A percentile compares a stretch with the other conserved stretches of the same genome.
These are phyloP conservation scores for Cladosporium velox DNA, from an alignment of 2,329 filamentous ascomycete species.

Conservation along the genomic window DNA sequence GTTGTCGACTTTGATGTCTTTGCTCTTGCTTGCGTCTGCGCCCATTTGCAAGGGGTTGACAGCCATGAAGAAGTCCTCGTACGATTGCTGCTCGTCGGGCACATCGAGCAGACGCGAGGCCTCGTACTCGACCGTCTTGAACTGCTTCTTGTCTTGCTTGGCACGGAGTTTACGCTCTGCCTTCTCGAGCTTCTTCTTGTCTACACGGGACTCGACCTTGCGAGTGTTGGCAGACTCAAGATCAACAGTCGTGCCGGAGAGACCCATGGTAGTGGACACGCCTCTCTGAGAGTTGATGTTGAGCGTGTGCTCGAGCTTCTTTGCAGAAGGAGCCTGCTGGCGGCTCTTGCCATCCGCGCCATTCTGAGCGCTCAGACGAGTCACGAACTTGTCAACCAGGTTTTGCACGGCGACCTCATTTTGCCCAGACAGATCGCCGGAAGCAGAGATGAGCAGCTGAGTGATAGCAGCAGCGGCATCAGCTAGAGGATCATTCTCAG, in stretches of 20 bases:
- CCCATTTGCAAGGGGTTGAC: slow-evolving; percentile 95
- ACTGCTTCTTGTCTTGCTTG: slow-evolving; percentile 97
- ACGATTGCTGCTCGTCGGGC: slow-evolving; percentile 81
- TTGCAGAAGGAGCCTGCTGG: slow-evolving; percentile 74
- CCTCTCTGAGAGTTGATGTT: slow-evolving; percentile 92
- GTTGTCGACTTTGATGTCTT: slow-evolving; percentile 97
- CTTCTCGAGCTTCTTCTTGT: slow-evolving; percentile 98
- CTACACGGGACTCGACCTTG: slow-evolving; percentile 96
- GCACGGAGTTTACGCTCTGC: slow-evolving; percentile 95
- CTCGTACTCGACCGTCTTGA: slow-evolving; percentile 98
- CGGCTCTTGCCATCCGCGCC: slow-evolving; percentile 66
- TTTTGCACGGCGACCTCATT: slow-evolving; percentile 77
- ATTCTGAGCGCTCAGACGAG: slow-evolving; percentile 73
- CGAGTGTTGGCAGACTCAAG: slow-evolving; percentile 88
- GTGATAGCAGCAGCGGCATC: slow-evolving; percentile 84
- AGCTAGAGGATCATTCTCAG: slow-evolving; percentile 75
- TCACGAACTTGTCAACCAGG: slow-evolving; percentile 87
- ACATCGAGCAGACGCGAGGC: slow-evolving; percentile 85
- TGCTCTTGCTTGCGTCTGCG: slow-evolving; percentile 76
- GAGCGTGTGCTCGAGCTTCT: slow-evolving; percentile 88
- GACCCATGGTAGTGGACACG: slow-evolving; percentile 91
- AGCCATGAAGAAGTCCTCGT: slow-evolving; percentile 99
- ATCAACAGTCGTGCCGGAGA: slow-evolving; percentile 82
- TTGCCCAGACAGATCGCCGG: slow-evolving; percentile 71
- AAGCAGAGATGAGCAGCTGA: slow-evolving; percentile 90